Base-by-base conservation (phyloP, 257 asterid species). In the Scutellaria galericulata region DNA sequence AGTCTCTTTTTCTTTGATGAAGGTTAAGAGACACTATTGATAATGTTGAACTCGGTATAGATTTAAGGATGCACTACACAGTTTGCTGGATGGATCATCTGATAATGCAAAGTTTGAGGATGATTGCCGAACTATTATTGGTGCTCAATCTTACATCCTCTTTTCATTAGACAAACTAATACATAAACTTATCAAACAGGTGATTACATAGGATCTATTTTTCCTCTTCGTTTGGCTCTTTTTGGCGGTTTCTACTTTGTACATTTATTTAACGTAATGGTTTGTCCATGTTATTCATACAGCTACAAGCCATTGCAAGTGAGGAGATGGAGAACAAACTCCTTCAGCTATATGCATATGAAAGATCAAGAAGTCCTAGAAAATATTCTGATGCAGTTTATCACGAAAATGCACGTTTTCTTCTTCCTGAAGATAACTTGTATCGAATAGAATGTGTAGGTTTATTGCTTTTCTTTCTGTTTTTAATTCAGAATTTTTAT, bases 91-190 rank as follows among this genome's bases (percentile, higher is more conserved):
- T 76, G 99, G 99, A 63, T 86, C 96, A 57, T 87, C 90, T 66
- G 99, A 95, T 80, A 92, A 87, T 70, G 81, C 96, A 15, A 95
- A 90, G 87, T 95, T 90, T 47, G 99, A 95, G 83, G 99, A 95
- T 79, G 98, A 95, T 72, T 95, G 99, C 73, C 85, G 99, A 64
- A 87, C 97, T 66, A 89, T 90, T 61, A 84, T 95, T 67, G 98
- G 99, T 58, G 91, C 98, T 82, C 97, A 90, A 67, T 90, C 99
- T 14, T 95, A 86, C 82, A 77, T 88, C 83, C 97, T 95, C 69
- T 92, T 90, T 76, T 92, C 97, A 22, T 76, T 95, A 72, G 98
- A 92, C 88, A 95, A 92, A 84, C 92, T 95, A 68, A 88, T 95
- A 75, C 91, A 88, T 78, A 95, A 92, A 84, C 88, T 92, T 72